These are phyloP conservation scores for Macrophomina pseudophaseolina DNA, from an alignment of 2,329 filamentous ascomycete genomes.

Conservation along the genomic window DNA sequence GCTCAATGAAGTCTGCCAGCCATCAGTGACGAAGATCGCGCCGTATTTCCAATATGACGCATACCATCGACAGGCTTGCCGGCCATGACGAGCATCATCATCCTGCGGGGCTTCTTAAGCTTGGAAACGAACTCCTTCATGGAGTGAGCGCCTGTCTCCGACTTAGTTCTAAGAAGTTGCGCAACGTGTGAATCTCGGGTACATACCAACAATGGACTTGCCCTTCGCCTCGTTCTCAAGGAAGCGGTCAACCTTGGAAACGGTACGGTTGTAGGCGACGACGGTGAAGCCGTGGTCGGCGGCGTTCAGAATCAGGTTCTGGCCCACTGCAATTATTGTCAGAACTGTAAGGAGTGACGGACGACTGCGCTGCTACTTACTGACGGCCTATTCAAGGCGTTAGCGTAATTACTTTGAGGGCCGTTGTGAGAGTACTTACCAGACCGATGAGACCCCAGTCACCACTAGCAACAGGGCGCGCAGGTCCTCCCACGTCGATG, in stretches of 20 bases:
- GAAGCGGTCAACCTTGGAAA: slow-evolving; percentile 97
- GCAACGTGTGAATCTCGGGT: too few species aligned
- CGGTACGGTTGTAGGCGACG: slow-evolving; percentile 97
- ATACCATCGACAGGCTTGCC: slow-evolving; percentile 83
- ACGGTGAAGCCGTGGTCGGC: slow-evolving; percentile 81
- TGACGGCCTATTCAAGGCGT: slow-evolving; percentile 23
- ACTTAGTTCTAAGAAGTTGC: background rate
- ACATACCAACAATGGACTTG: slow-evolving; percentile 76
- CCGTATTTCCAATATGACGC: background rate
- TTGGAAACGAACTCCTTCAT: slow-evolving; percentile 94
- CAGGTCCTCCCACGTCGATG: slow-evolving; percentile 31
- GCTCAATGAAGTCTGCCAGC: slow-evolving; percentile 84
- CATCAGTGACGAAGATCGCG: slow-evolving; percentile 1
- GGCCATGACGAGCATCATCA: slow-evolving; percentile 99
- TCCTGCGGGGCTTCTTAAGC: slow-evolving; percentile 94
- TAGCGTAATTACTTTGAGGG: background rate
- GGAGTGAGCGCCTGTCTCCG: slow-evolving; percentile 73
- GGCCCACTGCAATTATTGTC: slow-evolving; percentile 46
- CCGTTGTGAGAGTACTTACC: slow-evolving; percentile 35
- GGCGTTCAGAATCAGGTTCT: slow-evolving; percentile 62
- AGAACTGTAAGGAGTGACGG: background rate
- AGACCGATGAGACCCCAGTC: slow-evolving; percentile 62
- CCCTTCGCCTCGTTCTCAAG: slow-evolving; percentile 73
- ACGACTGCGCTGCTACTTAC: slow-evolving; percentile 20
- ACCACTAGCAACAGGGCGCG: slow-evolving; percentile 37